Evolutionary conservation across 306 rosid genomes (phyloP).

Genomic region (Quercus cerris): DNA sequence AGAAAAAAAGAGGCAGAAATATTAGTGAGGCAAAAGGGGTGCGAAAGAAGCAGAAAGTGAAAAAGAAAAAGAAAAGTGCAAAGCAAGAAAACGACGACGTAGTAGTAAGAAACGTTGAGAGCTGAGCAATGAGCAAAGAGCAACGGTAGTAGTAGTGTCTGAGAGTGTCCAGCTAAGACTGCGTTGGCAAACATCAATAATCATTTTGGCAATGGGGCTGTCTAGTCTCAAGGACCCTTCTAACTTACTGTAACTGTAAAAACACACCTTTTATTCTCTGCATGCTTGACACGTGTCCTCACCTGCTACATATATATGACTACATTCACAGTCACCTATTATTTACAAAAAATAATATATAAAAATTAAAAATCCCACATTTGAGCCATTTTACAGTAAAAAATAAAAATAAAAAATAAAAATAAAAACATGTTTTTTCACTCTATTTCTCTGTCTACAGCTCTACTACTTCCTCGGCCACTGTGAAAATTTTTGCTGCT

Average conservation of each 20-base stretch:
- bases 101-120: constrained; percentile 3
- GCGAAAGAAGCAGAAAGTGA: neutral
- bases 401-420: neutral
- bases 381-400: constrained; percentile 1
- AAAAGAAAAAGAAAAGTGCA: neutral
- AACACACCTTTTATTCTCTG: constrained; percentile 21
- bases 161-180: constrained; percentile 45
- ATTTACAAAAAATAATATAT: too few species aligned
- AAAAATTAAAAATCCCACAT: neutral
- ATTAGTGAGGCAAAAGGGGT: neutral
- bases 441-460: neutral
- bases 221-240: constrained; percentile 2
- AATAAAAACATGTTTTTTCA: neutral
- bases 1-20: neutral
- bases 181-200: constrained; percentile 58
- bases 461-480: constrained; percentile 2
- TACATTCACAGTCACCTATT: neutral
- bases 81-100: constrained; percentile 19
- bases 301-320: constrained; percentile 1
- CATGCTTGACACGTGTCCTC: constrained; percentile 53
- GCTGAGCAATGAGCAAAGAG: too few species aligned
- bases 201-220: constrained; percentile 24
- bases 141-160: too few species aligned
- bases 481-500: constrained; percentile 24
- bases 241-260: neutral